Evolutionary conservation across 2,329 filamentous ascomycete genomes (phyloP), one percentile per base, ranked within the genome.

Genomic region (Cadophora gregata): DNA sequence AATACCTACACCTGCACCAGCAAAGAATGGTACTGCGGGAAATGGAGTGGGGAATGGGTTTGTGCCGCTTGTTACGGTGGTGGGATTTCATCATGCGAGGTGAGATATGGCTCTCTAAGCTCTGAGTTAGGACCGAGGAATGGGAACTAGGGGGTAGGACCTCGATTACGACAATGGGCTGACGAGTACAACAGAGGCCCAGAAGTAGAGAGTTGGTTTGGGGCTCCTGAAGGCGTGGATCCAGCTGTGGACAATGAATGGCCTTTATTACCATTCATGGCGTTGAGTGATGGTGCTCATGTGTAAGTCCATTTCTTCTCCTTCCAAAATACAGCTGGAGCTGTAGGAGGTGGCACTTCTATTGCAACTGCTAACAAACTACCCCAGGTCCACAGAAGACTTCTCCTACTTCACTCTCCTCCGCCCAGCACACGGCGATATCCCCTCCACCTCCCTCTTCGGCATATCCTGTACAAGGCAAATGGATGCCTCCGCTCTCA

Each of bases 371-470:
- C 56, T 65, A 47, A 56, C 36, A 27, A 33, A 14, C 33, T 19
- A 16, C 19, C 14, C 19, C 56, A 96, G 92, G 64, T 90, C 92
- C 25, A 91, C 90, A 66, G 96, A 99, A 81, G 96, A 98, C 81
- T 99, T 98, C 82, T 97, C 94, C 61, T 99, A 99, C 82, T 99
- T 99, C 79, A 98, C 95, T 9, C 88, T 99, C 61, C 85, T 93
- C 66, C 87, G 88, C 33, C 88, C 89, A 56, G 84, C 84, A 63
- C 84, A 80, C 70, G 80, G 79, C 61, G 74, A 78, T 24, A 77
- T 81, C 38, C 86, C 90, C 7, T 87, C 88, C 33, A 93, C 92
- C 1, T 97, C 93, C 27, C 87, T 99, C 25, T 99, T 99, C 77
- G 96, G 96, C 69, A 97, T 99, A 76, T 92, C 93, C 21, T 99